phyloP scores from a whole-genome alignment of 495 filamentous ascomycete species.

The Ascobolus immersus region DNA sequence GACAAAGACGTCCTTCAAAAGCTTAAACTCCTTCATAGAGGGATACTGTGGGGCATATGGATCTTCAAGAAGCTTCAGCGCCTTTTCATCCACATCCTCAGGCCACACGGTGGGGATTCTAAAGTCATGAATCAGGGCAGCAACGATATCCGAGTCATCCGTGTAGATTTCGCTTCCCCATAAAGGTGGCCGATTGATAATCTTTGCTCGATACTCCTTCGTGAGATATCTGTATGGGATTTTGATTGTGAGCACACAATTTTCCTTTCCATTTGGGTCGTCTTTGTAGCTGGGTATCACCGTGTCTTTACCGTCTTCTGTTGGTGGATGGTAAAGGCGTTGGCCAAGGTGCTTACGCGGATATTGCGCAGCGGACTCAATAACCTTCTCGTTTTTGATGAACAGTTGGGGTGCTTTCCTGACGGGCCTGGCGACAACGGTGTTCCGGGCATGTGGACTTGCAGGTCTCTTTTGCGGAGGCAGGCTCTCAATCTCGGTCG shows the following conservation, averaged over 20 bases:
- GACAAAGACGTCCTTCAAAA: conserved; percentile 66
- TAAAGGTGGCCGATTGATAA: conserved; percentile 47
- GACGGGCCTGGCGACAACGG: conserved; percentile 16
- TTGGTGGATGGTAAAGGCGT: conserved; percentile 25
- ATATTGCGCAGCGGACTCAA: conserved; percentile 27
- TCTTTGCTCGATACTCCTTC: conserved; percentile 43
- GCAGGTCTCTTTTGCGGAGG: too few relatives aligned
- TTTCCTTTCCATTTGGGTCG: conserved; percentile 58
- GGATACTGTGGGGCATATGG: too few relatives aligned
- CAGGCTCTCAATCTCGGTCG: too few relatives aligned
- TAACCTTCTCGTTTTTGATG: conserved; percentile 26
- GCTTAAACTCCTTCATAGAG: too few relatives aligned
- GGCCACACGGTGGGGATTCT: conserved; percentile 77
- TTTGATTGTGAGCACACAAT: conserved; percentile 71
- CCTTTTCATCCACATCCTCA: conserved; percentile 47
- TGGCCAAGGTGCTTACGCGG: conserved; percentile 21
- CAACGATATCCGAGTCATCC: conserved; percentile 82
- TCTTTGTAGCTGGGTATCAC: conserved; percentile 35
- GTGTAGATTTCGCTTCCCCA: conserved; percentile 93
- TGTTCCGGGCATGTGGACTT: conserved; percentile 17
- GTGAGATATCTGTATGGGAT: conserved; percentile 57
- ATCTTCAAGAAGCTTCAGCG: too few relatives aligned
- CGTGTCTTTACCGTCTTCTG: conserved; percentile 28
- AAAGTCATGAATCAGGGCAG: conserved; percentile 77
- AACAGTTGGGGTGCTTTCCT: conserved; percentile 22